Evolutionary conservation across 1,284 basidiomycete genomes (phyloP), one percentile per base, ranked within the genome.

Genomic region (Singerocomus rubriflavus): DNA sequence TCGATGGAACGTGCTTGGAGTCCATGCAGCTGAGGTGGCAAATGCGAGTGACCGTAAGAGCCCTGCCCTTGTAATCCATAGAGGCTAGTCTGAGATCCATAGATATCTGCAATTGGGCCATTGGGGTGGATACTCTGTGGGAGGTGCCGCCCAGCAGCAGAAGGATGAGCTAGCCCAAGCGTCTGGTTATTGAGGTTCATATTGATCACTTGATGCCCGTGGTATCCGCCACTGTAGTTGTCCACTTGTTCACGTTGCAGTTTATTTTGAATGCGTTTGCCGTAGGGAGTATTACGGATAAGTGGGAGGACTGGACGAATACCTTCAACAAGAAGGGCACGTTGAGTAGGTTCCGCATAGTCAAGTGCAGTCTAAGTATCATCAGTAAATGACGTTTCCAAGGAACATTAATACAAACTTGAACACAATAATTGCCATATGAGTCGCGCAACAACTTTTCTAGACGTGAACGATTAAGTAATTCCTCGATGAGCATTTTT

Each of bases 231-330:
- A 47, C 73, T 79, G 56, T 77, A 86, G 57, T 78, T 81, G 59
- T 91, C 88, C 72, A 85, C 78, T 66, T 93, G 90, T 73, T 95
- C 91, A 50, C 93, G 89, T 71, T 96, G 93, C 50, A 98, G 77
- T 74, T 97, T 97, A 76, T 93, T 94, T 73, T 97, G 94, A 63
- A 98, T 98, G 47, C 95, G 88, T 77, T 98, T 98, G 62, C 94
- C 94, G 64, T 98, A 98, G 4, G 94, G 94, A 5, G 94, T 98
- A 73, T 97, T 98, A 63, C 94, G 88, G 66, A 98, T 97, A 57
- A 97, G 80, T 3, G 93, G 94, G 29, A 98, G 79, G 54, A 97
- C 93, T n/a, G 95, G 95, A 48, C 94, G 88, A 66, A 98, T 98
- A 61, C 91, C 92, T 66, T 97, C 93, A 32, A 98, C 91, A 37